These are phyloP conservation scores for Lactarius akahatsu DNA, from an alignment of 768 basidiomycete species.

Conservation along the genomic window DNA sequence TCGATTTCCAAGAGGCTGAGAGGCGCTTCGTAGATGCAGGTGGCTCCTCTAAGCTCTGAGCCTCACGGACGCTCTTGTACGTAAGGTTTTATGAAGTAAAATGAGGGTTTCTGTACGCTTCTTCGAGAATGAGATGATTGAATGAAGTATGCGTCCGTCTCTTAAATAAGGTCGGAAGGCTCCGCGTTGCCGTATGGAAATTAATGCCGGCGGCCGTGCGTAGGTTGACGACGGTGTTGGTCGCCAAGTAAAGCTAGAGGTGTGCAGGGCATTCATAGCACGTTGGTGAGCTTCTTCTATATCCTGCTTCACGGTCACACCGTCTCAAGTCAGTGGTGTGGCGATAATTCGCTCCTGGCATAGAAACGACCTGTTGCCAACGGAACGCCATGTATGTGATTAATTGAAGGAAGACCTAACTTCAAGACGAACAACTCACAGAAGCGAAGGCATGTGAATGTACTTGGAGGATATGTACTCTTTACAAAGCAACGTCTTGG, in stretches of 20 bases:
- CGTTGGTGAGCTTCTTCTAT: neutral
- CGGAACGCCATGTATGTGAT: neutral
- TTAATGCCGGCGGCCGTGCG: neutral
- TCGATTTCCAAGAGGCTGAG: constrained; percentile 77
- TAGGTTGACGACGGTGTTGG: neutral
- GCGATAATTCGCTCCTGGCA: neutral
- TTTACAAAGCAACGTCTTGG: neutral
- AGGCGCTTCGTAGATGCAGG: constrained; percentile 53
- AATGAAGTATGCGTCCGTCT: neutral
- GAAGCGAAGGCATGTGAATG: neutral
- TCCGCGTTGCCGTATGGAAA: neutral
- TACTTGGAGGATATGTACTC: neutral
- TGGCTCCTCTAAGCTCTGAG: constrained; percentile 40
- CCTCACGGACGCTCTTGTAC: neutral
- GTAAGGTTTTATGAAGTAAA: constrained; percentile 2
- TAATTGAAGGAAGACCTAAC: neutral
- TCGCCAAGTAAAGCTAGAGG: neutral
- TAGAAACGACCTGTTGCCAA: neutral
- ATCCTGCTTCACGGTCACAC: neutral
- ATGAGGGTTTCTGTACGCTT: neutral
- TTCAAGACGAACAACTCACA: neutral
- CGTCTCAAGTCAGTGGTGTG: neutral
- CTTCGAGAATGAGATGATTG: constrained; percentile 9
- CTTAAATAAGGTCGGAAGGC: neutral
- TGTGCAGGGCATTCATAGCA: neutral